Evolutionary conservation across 2,329 filamentous ascomycete genomes (phyloP), one percentile per base, ranked within the genome.

Genomic region (Geosmithia flava): DNA sequence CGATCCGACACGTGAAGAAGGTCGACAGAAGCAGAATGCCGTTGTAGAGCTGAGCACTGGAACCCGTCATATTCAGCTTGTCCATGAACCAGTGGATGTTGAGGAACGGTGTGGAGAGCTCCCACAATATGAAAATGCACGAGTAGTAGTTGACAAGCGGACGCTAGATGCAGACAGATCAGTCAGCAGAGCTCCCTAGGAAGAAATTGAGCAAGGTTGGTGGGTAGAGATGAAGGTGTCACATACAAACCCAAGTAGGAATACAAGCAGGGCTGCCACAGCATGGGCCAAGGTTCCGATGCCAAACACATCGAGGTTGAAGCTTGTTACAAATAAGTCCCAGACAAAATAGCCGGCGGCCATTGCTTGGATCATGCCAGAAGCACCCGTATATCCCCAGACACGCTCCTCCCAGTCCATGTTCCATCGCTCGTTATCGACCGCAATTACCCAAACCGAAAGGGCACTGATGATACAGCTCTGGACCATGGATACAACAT

Each of bases 21-120:
- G 77, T 86, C 53, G 70, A 64, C 47, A 91, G 77, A 3, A 93
- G 77, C 49, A 78, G 59, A 52, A 89, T 71, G 55, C 87, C 87
- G 58, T 93, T 93, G 65, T 87, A 81, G 27, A 90, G 74, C 67
- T 93, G 87, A 20, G 79, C 65, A 47, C 71, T 73, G 19, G 82
- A 81, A 37, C 87, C 87, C 0, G 87, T 93, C 73, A 88, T 81
- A 58, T 80, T 76, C 50, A 91, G 70, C 69, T 94, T 94, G 67
- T 94, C 87, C 66, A 85, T 87, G 70, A 93, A 93, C 87, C 87
- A 94, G 70, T 94, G 87, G 60, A 91, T 77, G 62, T 94, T 94
- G 50, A 93, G 74, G 64, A 93, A 90, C 7, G 87, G 86, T 4
- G 83, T 85, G 23, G 85, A 90, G 40, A 94, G 76, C 65, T 94